Evolutionary conservation across 805 yeast species (phyloP), one percentile per base, ranked within the genome.

Genomic region (Myxozyma melibiosi): DNA sequence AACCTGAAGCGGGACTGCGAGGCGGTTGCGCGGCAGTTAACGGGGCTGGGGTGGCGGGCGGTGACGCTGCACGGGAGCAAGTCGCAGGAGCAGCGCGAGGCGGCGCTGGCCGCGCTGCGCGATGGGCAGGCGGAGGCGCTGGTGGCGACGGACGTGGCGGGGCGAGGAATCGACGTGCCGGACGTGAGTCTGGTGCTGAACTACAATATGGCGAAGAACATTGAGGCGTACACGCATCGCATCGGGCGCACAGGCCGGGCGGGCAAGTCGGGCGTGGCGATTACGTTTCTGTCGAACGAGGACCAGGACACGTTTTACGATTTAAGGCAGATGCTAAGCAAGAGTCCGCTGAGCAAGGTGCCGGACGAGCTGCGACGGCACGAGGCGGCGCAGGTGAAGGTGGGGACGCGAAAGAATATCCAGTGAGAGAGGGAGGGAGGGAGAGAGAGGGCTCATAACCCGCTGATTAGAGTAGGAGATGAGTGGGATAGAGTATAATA

Each of bases 221-320:
- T 90, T 43, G 97, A 90, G 61, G 91, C 86, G 57, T 92, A 90
- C 66, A 81, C 92, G 18, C 99, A 92, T 72, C 80, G 98, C 68
- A 86, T 92, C 49, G 99, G 99, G 55, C 84, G 99, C 73, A 92
- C 99, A 0, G 99, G 98, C 37, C 82, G 99, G 71, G 97, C 96
- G 0, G 98, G 97, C 0, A 82, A 81, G 45, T 69, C 69, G 4
- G 99, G 99, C 43, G 76, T 80, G 8, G 86, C 96, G 3, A 75
- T 84, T 11, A 86, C 97, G 0, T 87, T 88, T 62, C 70, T 90
- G 61, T 82, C 81, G 53, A 78, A 78, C 11, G 78, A 77, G 3
- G 91, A 86, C 64, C 74, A 73, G 48, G 70, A 73, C 13, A 79
- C 74, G 1, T 76, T 86, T 52, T 70, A 71, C 51, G 84, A 80